Evolutionary conservation across 2,329 filamentous ascomycete genomes (phyloP).

Genomic region (Colletotrichum acutatum): DNA sequence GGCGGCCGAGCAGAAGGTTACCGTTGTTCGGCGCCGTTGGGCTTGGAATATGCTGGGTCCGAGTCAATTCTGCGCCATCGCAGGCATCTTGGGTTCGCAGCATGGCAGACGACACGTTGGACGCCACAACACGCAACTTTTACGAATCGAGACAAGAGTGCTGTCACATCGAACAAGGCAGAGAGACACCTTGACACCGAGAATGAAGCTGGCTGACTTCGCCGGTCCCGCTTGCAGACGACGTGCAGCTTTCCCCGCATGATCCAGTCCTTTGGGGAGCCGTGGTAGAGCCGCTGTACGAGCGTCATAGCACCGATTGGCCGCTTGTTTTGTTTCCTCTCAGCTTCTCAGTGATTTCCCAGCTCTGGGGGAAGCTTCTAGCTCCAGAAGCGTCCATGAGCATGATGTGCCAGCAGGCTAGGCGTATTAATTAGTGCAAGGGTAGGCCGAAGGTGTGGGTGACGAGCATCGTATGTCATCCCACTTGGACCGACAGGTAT

Average conservation of each 20-base stretch:
- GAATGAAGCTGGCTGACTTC: not conserved
- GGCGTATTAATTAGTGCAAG: not conserved
- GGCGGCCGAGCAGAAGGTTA: not conserved
- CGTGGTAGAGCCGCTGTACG: constrained; percentile 16
- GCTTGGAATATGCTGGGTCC: not conserved
- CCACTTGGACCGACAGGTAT: not conserved
- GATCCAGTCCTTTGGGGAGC: not conserved
- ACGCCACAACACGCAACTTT: constrained; percentile 26
- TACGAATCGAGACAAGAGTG: constrained; percentile 5
- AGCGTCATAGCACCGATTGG: constrained; percentile 13
- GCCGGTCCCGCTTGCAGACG: not conserved
- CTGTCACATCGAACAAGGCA: constrained; percentile 1
- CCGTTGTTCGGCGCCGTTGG: not conserved
- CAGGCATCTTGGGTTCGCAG: not conserved
- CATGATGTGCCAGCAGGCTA: not conserved
- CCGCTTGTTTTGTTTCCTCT: not conserved
- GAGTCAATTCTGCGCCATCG: constrained; percentile 7
- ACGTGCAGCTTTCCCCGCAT: constrained; percentile 4
- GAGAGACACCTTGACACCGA: not conserved
- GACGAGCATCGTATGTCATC: constrained; percentile 29
- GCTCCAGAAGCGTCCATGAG: not conserved
- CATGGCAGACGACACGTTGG: constrained; percentile 25
- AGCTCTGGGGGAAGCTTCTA: not conserved
- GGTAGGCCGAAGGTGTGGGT: constrained; percentile 4
- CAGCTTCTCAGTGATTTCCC: not conserved